Base-by-base conservation (phyloP, 305 asterid species). In the Fraxinus velutina region DNA sequence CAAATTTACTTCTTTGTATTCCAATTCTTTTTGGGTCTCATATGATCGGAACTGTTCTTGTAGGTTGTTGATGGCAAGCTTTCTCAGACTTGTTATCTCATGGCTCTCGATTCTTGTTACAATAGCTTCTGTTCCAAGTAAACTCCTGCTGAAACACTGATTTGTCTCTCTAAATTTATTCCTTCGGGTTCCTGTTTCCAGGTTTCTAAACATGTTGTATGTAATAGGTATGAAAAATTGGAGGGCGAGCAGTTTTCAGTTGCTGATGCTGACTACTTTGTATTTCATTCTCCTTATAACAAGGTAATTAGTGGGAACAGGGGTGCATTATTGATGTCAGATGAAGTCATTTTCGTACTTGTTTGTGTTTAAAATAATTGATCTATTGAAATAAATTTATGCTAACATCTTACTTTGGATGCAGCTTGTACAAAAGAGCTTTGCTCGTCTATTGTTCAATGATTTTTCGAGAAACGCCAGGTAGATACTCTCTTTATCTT, bases 401-500 rank as follows among this genome's bases (percentile, higher is more conserved):
- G 36, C 33, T 82, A 39, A 81, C 27, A 15, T 64, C 77, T 66
- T 80, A 47, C 70, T 71, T 78, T 64, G 44, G 83, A 80, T 91
- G 90, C 98, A 96, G 98, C 98, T 96, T 81, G 99, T 96, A 82
- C 99, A 96, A 89, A 96, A 94, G 88, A 96, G 99, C 88, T 92
- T 96, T 68, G 91, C 98, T 17, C 88, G 99, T 83, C 88, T 96
- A 89, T 34, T 94, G 72, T 94, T 84, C 92, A 90, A 93, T 42
- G 99, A 96, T 83, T 91, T 91, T 34, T 66, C 79, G 81, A 91
- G 91, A 75, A 88, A 83, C 81, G 97, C 97, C 89, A 92, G 97
- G 99, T 92, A 80, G 85, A 66, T 85, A 80, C 78, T 74, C 74
- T 75, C 32, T 64, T 83, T 79, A 57, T 71, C 27, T 15, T 22